Percentiles rank a stretch among this genome's conserved stretches.
Conservation (phyloP, 345 rosid genomes). For the Sisymbrium altissimum region DNA sequence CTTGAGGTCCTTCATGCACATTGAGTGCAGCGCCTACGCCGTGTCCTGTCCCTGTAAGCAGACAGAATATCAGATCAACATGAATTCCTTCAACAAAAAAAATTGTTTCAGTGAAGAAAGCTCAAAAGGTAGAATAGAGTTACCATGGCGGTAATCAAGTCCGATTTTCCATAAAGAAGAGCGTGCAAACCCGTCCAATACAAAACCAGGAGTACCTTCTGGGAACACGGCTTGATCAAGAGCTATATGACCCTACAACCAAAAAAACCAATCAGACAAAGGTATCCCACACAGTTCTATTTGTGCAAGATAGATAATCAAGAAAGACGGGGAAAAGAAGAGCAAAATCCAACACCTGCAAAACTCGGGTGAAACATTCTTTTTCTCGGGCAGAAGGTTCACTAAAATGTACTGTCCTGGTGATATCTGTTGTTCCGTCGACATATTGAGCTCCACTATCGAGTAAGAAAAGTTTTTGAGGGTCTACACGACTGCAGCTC, state of each 20-base stretch:
- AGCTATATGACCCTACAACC: slow-evolving; percentile 92
- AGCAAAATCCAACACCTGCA: slow-evolving; percentile 49
- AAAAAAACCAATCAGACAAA: slow-evolving; percentile 11
- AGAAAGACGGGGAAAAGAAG: background rate
- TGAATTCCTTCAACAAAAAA: background rate
- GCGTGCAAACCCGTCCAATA: slow-evolving; percentile 89
- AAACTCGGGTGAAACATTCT: slow-evolving; percentile 91
- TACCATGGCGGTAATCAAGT: slow-evolving; percentile 96
- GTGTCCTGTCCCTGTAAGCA: slow-evolving; percentile 81
- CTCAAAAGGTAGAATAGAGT: slow-evolving; percentile 20
- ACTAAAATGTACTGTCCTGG: slow-evolving; percentile 92
- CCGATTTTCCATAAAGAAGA: slow-evolving; percentile 92
- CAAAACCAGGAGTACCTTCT: slow-evolving; percentile 90
- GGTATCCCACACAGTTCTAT: background rate
- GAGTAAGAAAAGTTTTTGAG: slow-evolving; percentile 67
- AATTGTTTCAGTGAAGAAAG: background rate
- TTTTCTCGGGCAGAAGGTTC: slow-evolving; percentile 74
- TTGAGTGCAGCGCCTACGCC: slow-evolving; percentile 96
- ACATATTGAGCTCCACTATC: slow-evolving; percentile 97
- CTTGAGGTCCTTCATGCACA: slow-evolving; percentile 98
- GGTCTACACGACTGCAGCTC: slow-evolving; percentile 76
- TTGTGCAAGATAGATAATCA: background rate
- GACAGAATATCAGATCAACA: slow-evolving; percentile 22
- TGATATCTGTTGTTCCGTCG: slow-evolving; percentile 96
- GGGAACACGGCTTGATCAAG: slow-evolving; percentile 94